Conservation (phyloP, 148 eudicot genomes). For the Limonium bicolor region DNA sequence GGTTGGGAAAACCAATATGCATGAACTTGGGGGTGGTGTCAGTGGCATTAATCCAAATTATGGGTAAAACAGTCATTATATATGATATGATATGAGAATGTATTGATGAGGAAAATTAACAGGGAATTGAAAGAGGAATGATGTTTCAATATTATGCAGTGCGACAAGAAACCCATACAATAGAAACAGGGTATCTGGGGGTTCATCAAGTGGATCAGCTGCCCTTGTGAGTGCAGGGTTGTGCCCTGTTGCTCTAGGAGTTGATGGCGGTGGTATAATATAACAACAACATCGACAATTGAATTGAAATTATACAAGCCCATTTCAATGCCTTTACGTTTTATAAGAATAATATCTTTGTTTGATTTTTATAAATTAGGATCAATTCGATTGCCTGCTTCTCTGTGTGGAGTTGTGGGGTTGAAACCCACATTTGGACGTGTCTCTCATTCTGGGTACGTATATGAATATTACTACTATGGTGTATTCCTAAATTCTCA, state of each 20-base stretch:
- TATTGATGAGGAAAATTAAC: too few species aligned
- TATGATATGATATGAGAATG: too few species aligned
- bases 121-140: too few species aligned
- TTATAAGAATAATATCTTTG: too few species aligned
- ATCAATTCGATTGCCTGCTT: slow-evolving; percentile 92
- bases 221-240: slow-evolving; percentile 87
- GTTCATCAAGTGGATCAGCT: slow-evolving; percentile 98
- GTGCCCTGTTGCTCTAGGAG: slow-evolving; percentile 94
- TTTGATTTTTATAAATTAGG: too few species aligned
- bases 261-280: slow-evolving; percentile 99
- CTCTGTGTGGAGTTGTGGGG: slow-evolving; percentile 94
- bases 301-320: too few species aligned
- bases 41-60: slow-evolving; percentile 99
- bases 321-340: too few species aligned
- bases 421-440: slow-evolving; percentile 93
- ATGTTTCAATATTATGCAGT: too few species aligned
- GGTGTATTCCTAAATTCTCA: neutral
- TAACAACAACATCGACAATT: too few species aligned
- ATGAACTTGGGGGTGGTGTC: slow-evolving; percentile 91
- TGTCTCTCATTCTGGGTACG: slow-evolving; percentile 77
- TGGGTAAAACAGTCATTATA: too few species aligned
- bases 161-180: slow-evolving; percentile 70
- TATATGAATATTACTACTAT: neutral
- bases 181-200: slow-evolving; percentile 53
- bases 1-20: slow-evolving; percentile 97